A percentile compares a stretch with the other conserved stretches of the same genome.
These are phyloP conservation scores for Leishmania tarentolae DNA, from an alignment of 208 protist genomes.

Conservation along the genomic window DNA sequence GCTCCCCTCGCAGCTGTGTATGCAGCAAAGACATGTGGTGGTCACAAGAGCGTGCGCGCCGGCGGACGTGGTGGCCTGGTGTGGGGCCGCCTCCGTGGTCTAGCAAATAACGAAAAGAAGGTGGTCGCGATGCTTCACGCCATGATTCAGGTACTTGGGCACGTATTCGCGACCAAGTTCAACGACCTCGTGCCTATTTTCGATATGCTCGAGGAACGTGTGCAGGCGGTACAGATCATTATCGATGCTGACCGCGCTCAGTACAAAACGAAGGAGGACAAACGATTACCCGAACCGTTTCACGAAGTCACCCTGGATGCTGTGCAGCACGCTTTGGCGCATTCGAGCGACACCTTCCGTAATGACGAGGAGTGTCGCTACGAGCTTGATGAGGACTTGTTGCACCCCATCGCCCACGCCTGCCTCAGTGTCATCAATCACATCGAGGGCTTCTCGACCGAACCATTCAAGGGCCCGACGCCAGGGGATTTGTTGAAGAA, in stretches of 20 bases:
- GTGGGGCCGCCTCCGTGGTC: constrained; percentile 57
- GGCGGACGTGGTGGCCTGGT: constrained; percentile 17
- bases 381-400: constrained; percentile 86
- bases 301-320: constrained; percentile 54
- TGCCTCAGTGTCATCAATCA: constrained; percentile 73
- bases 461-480: constrained; percentile 51
- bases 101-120: constrained; percentile 78
- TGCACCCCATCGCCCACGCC: constrained; percentile 86
- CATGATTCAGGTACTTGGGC: constrained; percentile 72
- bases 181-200: constrained; percentile 82
- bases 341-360: constrained; percentile 54
- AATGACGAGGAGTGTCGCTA: constrained; percentile 78
- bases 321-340: constrained; percentile 38
- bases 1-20: background rate
- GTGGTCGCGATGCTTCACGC: constrained; percentile 59
- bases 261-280: constrained; percentile 51
- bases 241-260: constrained; percentile 57
- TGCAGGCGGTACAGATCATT: constrained; percentile 50
- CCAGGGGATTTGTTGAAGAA: constrained; percentile 63
- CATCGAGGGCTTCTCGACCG: constrained; percentile 84
- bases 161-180: constrained; percentile 76
- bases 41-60: background rate
- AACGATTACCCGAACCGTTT: constrained; percentile 62
- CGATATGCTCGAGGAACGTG: constrained; percentile 49
- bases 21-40: background rate